phyloP scores from a whole-genome alignment of 163 green algal genomes.

The Prototheca cutis region DNA sequence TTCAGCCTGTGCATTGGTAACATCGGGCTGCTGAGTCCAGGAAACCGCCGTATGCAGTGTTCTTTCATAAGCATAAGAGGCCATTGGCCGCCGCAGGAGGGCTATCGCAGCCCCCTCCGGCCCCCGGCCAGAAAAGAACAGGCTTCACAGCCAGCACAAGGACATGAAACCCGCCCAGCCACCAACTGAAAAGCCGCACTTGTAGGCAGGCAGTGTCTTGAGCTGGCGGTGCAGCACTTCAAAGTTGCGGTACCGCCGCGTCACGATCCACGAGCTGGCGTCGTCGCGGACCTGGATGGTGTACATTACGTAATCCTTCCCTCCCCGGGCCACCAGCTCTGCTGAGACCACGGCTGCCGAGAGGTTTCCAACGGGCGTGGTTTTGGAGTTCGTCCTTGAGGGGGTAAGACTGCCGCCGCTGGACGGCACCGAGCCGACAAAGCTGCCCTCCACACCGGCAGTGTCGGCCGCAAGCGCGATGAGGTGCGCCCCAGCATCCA shows the following conservation, averaged over 20 bases:
- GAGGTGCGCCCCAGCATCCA: background rate
- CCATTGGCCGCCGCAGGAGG: no score
- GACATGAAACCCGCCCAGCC: background rate
- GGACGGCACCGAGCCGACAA: background rate
- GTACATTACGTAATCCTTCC: slow-evolving; percentile 56
- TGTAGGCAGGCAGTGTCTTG: slow-evolving; percentile 12
- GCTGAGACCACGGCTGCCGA: slow-evolving; percentile 40
- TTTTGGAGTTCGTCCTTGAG: no score
- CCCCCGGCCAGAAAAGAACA: no score
- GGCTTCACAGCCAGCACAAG: no score
- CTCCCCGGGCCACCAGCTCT: slow-evolving; percentile 41
- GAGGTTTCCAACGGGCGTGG: no score
- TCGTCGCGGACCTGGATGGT: slow-evolving; percentile 52
- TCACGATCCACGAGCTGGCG: slow-evolving; percentile 56
- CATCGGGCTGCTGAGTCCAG: no score
- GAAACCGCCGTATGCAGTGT: no score
- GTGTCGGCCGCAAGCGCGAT: background rate
- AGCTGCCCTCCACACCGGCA: background rate
- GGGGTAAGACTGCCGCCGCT: background rate
- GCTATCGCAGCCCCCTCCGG: no score
- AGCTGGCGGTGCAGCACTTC: slow-evolving; percentile 59
- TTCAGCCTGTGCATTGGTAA: no score
- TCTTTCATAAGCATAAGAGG: no score
- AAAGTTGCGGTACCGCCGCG: slow-evolving; percentile 66
- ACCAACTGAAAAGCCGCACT: background rate